Conservation (phyloP, 495 filamentous ascomycete genomes). For the Penicillium pancosmium region DNA sequence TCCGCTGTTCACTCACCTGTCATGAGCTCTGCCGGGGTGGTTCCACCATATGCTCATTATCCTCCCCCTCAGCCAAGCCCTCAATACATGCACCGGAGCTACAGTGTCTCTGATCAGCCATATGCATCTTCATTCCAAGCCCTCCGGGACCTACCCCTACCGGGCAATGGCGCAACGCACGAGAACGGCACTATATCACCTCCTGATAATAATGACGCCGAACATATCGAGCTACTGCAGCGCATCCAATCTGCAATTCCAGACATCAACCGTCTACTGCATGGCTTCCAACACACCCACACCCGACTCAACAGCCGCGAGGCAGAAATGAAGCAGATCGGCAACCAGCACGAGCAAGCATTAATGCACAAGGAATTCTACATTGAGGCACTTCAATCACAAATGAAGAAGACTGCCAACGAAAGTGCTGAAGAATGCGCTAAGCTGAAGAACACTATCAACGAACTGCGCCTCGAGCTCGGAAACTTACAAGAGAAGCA, state of each 20-base stretch:
- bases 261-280: slow-evolving; percentile 50
- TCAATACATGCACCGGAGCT: slow-evolving; percentile 35
- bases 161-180: slow-evolving; percentile 22
- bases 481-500: slow-evolving; percentile 59
- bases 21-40: slow-evolving; percentile 37
- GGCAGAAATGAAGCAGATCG: slow-evolving; percentile 48
- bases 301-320: slow-evolving; percentile 47
- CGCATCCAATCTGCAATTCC: slow-evolving; percentile 54
- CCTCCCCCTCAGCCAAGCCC: slow-evolving; percentile 25
- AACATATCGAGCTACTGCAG: slow-evolving; percentile 48
- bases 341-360: slow-evolving; percentile 49
- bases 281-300: slow-evolving; percentile 50
- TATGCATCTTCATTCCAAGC: slow-evolving; percentile 39
- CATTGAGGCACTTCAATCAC: slow-evolving; percentile 53
- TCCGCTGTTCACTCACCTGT: slow-evolving; percentile 41
- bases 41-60: slow-evolving; percentile 43
- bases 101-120: slow-evolving; percentile 29
- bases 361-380: slow-evolving; percentile 56
- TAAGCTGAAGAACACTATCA: slow-evolving; percentile 51
- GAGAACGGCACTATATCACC: slow-evolving; percentile 37
- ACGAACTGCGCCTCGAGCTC: slow-evolving; percentile 57
- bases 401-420: slow-evolving; percentile 54
- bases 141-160: slow-evolving; percentile 30
- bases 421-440: slow-evolving; percentile 53
- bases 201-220: slow-evolving; percentile 34